A percentile compares a stretch with the other conserved stretches of the same genome.
Conservation (phyloP, 176 grass and related monocot species). For the Triticum timopheevii region DNA sequence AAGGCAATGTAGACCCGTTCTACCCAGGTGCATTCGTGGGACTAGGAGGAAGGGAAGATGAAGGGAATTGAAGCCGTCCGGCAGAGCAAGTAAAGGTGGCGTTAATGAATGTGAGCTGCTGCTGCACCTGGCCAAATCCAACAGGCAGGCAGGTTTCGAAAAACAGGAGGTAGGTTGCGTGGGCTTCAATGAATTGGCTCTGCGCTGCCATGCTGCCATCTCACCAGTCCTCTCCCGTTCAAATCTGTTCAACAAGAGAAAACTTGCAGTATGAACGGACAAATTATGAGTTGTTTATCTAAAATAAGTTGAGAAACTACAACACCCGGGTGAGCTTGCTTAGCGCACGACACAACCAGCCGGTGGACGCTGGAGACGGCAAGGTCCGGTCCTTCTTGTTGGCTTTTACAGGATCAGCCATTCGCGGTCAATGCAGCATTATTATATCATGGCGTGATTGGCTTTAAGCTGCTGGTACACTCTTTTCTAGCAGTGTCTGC, state of each 20-base stretch:
- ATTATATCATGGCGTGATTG: neutral
- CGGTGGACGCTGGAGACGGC: neutral
- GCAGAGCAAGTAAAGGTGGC: constrained; percentile 10
- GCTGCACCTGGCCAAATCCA: neutral
- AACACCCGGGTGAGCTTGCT: neutral
- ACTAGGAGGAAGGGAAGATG: neutral
- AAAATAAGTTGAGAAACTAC: too few relatives aligned
- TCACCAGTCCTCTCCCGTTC: neutral
- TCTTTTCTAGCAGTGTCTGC: constrained; percentile 1
- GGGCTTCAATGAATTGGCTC: constrained; percentile 33
- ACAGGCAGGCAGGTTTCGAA: neutral
- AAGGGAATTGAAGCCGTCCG: neutral
- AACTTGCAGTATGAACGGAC: neutral
- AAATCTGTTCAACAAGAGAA: neutral
- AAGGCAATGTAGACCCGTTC: constrained; percentile 3
- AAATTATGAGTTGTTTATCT: too few relatives aligned
- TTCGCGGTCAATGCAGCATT: neutral
- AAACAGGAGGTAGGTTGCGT: constrained; percentile 19
- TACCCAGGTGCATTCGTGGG: neutral
- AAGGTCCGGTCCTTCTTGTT: neutral
- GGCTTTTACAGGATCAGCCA: neutral
- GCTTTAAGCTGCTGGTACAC: neutral
- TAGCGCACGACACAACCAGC: neutral
- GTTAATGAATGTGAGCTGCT: constrained; percentile 5
- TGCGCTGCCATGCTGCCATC: constrained; percentile 13